Evolutionary conservation across 2,329 filamentous ascomycete species (phyloP), one percentile per base, ranked within the genome.

Genomic region (Chaetomium olivaceum): DNA sequence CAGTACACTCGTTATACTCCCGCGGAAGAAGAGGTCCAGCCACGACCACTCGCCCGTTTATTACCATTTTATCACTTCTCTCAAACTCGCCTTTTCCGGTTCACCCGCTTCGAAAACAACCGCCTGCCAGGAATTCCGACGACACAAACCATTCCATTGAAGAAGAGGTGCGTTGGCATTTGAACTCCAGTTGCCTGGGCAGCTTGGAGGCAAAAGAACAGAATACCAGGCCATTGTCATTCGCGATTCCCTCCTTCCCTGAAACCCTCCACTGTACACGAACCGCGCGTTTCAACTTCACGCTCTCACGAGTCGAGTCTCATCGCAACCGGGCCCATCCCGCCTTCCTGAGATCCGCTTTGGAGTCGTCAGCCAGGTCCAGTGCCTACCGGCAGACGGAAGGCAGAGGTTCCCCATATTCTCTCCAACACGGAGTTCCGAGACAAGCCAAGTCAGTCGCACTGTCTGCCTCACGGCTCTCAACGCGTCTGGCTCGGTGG

Each of bases 1-100:
- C 73, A 70, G 33, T 70, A 65, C 71, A 71, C 66, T 73, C 72
- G 70, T 73, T 73, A 71, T 64, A 67, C 11, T 25, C 56, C 48
- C 21, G n/a, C n/a, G 48, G 12, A 39, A 31, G 51, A 62, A 62
- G 67, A 58, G 58, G 60, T 54, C 31, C 50, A 33, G 14, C 33
- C 6, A 57, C 25, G 23, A 50, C 60, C 66, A 50, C 52, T 58
- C 54, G 4, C 62, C 60, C 61, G 57, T 55, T 62, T 57, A 60
- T 62, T 33, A 56, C 39, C 55, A 21, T 59, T 51, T 59, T 23
- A 21, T 48, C 29, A 55, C 54, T 64, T 52, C 11, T 43, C 39
- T 6, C 14, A 36, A 58, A 39, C 51, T 29, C 50, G 62, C 23
- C 39, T 33, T 63, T 33, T 54, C 25, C 58, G 46, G 36, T 33